These are phyloP conservation scores for Fagopyrum esculentum DNA, from an alignment of 148 eudicot species.

Conservation along the genomic window DNA sequence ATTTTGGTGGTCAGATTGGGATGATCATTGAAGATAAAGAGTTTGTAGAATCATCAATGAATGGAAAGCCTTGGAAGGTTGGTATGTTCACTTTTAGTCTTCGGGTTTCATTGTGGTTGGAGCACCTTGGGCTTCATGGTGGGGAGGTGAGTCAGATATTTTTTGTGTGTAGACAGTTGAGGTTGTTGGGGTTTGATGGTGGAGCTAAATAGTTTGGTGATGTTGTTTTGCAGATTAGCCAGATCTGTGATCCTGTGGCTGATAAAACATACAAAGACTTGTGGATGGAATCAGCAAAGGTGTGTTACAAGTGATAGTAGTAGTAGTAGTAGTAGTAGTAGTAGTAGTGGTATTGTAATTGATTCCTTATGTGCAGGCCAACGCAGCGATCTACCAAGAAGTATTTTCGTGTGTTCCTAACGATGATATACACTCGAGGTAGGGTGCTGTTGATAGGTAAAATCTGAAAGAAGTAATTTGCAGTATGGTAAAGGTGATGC, in stretches of 20 bases:
- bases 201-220: background rate
- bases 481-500: too few species aligned
- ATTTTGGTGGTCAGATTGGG: conserved; percentile 46
- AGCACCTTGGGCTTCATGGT: conserved; percentile 77
- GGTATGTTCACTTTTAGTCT: conserved; percentile 75
- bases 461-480: too few species aligned
- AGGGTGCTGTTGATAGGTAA: background rate
- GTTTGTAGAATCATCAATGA: conserved; percentile 69
- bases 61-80: conserved; percentile 80
- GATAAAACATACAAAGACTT: conserved; percentile 55
- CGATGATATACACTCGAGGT: conserved; percentile 81
- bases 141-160: conserved; percentile 46
- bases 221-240: conserved; percentile 40
- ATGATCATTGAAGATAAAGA: conserved; percentile 77
- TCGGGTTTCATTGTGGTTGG: conserved; percentile 86
- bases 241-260: conserved; percentile 69
- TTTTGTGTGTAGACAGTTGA: background rate
- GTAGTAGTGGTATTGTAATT: too few species aligned
- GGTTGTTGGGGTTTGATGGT: background rate
- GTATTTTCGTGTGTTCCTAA: conserved; percentile 75
- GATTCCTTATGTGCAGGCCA: too few species aligned
- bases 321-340: too few species aligned
- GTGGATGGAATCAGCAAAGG: conserved; percentile 83
- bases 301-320: conserved; percentile 13
- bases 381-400: conserved; percentile 52